Percentiles rank a stretch among this genome's conserved stretches.
Conservation (phyloP, 345 rosid genomes). For the Eucalyptus curtisii region DNA sequence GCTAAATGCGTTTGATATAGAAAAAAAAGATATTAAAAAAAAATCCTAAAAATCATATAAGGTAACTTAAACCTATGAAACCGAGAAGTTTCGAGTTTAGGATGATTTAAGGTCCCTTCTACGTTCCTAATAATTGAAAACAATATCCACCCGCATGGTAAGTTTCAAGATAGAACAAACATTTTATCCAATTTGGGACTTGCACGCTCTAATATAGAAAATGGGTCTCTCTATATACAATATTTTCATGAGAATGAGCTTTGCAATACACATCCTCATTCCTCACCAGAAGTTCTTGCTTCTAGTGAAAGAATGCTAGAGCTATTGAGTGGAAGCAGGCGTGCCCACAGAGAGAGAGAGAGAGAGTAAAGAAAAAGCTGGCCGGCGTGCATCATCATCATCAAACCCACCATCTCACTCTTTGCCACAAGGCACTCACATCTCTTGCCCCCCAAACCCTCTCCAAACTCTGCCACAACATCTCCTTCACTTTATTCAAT, state of each 20-base stretch:
- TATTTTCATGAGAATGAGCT: not conserved
- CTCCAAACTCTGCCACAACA: conserved; percentile 59
- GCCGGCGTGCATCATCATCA: conserved; percentile 95
- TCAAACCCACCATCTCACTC: conserved; percentile 25
- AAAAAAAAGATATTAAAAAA: not conserved
- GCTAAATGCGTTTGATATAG: not conserved
- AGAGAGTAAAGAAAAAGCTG: conserved; percentile 57
- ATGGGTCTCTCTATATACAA: not conserved
- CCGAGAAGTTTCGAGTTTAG: not conserved
- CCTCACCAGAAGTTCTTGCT: not conserved
- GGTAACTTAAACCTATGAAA: not conserved
- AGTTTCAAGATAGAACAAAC: not conserved
- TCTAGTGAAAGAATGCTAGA: conserved; percentile 1
- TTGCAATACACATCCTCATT: not conserved
- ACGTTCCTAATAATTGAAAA: not conserved
- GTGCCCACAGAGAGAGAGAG: conserved; percentile 30
- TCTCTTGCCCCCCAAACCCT: conserved; percentile 62
- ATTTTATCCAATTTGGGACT: not conserved
- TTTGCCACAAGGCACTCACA: conserved; percentile 13
- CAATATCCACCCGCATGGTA: not conserved
- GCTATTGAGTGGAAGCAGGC: conserved; percentile 52
- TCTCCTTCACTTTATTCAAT: not conserved
- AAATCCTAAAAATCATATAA: not conserved
- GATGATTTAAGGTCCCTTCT: not conserved
- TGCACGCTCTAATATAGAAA: not conserved